These are phyloP conservation scores for Irpex sp. DNA, from an alignment of 1,284 basidiomycete species.

Conservation along the genomic window DNA sequence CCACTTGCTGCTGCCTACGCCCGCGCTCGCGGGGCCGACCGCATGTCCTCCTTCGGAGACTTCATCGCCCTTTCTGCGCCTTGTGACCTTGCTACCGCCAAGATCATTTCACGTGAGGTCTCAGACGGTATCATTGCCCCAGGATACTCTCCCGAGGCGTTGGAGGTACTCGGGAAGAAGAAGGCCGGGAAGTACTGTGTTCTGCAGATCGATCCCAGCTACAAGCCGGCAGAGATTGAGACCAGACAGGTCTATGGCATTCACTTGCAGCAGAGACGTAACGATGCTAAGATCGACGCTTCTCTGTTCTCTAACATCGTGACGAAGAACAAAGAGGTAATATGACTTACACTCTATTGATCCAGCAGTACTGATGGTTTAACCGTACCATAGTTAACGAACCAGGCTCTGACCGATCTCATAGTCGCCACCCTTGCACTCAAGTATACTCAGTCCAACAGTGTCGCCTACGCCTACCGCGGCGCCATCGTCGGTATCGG, in stretches of 20 bases:
- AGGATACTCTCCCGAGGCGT: slow-evolving; percentile 84
- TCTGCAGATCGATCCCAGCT: slow-evolving; percentile 87
- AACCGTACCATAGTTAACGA: slow-evolving; percentile 52
- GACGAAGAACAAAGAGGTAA: slow-evolving; percentile 79
- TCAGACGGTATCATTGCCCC: slow-evolving; percentile 98
- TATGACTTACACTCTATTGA: not conserved
- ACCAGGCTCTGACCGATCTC: slow-evolving; percentile 76
- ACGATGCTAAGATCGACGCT: slow-evolving; percentile 86
- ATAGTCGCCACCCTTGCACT: slow-evolving; percentile 95
- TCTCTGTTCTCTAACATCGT: slow-evolving; percentile 88
- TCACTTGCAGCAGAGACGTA: slow-evolving; percentile 87
- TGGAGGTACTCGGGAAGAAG: slow-evolving; percentile 93
- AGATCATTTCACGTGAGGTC: slow-evolving; percentile 96
- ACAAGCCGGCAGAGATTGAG: slow-evolving; percentile 76
- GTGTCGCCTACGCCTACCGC: slow-evolving; percentile 92
- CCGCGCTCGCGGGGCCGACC: slow-evolving; percentile 90
- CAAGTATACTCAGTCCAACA: slow-evolving; percentile 99
- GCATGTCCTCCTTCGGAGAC: slow-evolving; percentile 99
- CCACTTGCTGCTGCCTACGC: slow-evolving; percentile 93
- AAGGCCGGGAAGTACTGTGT: slow-evolving; percentile 99
- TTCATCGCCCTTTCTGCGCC: slow-evolving; percentile 94
- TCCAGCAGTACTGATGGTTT: not conserved
- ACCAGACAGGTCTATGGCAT: slow-evolving; percentile 96
- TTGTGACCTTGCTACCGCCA: slow-evolving; percentile 92
- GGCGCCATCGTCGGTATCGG: slow-evolving; percentile 95